Evolutionary conservation across 1,139 yeast species (phyloP).

Genomic region (Geotrichum cucujoidarum): DNA sequence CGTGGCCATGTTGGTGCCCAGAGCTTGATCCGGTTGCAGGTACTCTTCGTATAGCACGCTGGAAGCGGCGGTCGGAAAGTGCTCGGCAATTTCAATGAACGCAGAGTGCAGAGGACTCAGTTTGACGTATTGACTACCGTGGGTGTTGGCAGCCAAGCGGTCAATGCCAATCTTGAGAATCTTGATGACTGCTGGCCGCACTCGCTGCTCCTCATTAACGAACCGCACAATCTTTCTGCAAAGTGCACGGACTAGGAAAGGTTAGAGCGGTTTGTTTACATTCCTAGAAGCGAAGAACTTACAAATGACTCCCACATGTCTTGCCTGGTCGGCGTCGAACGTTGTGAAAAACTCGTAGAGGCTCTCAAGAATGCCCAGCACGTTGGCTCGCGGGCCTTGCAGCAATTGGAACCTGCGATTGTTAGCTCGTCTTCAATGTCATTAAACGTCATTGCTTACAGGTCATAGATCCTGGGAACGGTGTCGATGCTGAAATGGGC

Average conservation of each 20-base stretch:
- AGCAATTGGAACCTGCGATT: conserved; percentile 4
- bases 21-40: conserved; percentile 11
- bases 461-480: conserved; percentile 8
- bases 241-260: conserved; percentile 6
- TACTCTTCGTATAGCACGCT: conserved; percentile 7
- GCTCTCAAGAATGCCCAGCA: conserved; percentile 2
- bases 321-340: conserved; percentile 4
- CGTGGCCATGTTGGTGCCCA: conserved; percentile 15
- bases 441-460: conserved; percentile 2
- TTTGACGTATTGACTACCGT: background rate
- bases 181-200: conserved; percentile 11
- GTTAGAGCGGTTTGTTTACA: conserved; percentile 2
- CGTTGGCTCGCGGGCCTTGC: background rate
- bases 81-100: conserved; percentile 10
- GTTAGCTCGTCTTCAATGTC: background rate
- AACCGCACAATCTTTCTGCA: conserved; percentile 2
- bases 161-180: conserved; percentile 9
- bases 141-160: conserved; percentile 2
- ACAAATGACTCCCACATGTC: conserved; percentile 8
- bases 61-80: conserved; percentile 10
- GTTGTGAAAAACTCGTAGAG: conserved; percentile 5
- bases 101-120: conserved; percentile 20
- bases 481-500: background rate
- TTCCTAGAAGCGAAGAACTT: background rate
- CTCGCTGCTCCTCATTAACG: conserved; percentile 3